A percentile compares a stretch with the other conserved stretches of the same genome.
phyloP scores from a whole-genome alignment of 345 rosid genomes.

The Populus tremula region DNA sequence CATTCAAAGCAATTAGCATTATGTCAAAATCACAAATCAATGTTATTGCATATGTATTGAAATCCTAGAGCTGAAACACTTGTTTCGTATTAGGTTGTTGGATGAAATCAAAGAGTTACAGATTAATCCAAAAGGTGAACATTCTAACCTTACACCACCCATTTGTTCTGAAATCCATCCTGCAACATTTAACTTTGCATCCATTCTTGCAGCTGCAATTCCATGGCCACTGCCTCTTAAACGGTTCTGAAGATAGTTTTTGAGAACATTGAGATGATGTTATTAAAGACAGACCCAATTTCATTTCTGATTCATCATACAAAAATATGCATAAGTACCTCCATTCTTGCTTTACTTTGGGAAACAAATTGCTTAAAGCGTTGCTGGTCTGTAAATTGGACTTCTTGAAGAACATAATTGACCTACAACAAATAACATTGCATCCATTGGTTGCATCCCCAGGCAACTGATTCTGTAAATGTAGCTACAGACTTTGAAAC shows the following conservation, averaged over 20 bases:
- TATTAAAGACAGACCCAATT: constrained; percentile 3
- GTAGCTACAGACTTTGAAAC: not conserved
- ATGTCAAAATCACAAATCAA: not conserved
- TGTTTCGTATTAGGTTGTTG: not conserved
- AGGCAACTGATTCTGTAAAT: not conserved
- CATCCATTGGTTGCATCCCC: constrained; percentile 9
- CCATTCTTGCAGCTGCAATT: constrained; percentile 89
- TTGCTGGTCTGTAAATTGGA: constrained; percentile 88
- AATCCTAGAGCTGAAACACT: constrained; percentile 8
- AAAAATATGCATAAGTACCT: constrained; percentile 46
- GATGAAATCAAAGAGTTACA: constrained; percentile 3
- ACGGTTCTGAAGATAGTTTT: constrained; percentile 55
- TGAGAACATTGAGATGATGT: constrained; percentile 6
- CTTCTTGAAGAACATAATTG: constrained; percentile 84
- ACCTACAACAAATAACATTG: constrained; percentile 41
- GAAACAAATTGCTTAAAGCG: constrained; percentile 96
- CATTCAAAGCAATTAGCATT: constrained; percentile 1
- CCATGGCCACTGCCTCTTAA: constrained; percentile 92
- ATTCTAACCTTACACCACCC: constrained; percentile 87
- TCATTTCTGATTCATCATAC: constrained; percentile 1
- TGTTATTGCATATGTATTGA: constrained; percentile 1
- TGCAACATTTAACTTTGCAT: constrained; percentile 79
- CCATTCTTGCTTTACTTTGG: constrained; percentile 96
- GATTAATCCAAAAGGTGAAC: not conserved
- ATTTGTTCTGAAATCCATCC: constrained; percentile 99